A percentile compares a stretch with the other conserved stretches of the same genome.
Conservation (phyloP, 306 rosid genomes). For the Vicia sativa region DNA sequence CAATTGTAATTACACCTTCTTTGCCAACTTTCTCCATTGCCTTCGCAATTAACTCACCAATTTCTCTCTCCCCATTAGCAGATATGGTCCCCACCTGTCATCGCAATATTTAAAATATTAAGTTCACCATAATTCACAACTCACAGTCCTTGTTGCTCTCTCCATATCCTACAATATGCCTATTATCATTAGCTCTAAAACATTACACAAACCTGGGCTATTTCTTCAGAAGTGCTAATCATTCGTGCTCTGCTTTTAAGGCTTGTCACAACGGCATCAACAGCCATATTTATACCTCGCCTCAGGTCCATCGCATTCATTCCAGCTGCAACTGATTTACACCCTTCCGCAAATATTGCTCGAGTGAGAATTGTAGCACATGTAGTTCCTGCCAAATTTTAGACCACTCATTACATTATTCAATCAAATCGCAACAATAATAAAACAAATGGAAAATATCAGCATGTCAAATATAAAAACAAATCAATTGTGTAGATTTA, state of each 20-base stretch:
- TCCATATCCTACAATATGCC: conserved; percentile 10
- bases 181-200: background rate
- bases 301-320: conserved; percentile 97
- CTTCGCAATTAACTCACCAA: conserved; percentile 93
- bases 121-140: background rate
- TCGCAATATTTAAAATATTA: background rate
- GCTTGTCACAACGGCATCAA: conserved; percentile 83
- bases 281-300: conserved; percentile 91
- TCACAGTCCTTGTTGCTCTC: background rate
- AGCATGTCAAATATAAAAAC: background rate
- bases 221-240: conserved; percentile 98
- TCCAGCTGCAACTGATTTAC: conserved; percentile 99
- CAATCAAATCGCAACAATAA: conserved; percentile 7
- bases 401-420: conserved; percentile 8
- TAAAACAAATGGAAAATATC: background rate
- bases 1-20: conserved; percentile 92
- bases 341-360: conserved; percentile 89
- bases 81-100: conserved; percentile 93
- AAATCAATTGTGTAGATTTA: background rate
- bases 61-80: conserved; percentile 91
- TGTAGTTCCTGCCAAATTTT: conserved; percentile 73
- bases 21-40: conserved; percentile 99
- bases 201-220: conserved; percentile 73
- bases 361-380: conserved; percentile 90
- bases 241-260: conserved; percentile 87